phyloP scores from a whole-genome alignment of 306 rosid genomes.

The Fragaria vesca region DNA sequence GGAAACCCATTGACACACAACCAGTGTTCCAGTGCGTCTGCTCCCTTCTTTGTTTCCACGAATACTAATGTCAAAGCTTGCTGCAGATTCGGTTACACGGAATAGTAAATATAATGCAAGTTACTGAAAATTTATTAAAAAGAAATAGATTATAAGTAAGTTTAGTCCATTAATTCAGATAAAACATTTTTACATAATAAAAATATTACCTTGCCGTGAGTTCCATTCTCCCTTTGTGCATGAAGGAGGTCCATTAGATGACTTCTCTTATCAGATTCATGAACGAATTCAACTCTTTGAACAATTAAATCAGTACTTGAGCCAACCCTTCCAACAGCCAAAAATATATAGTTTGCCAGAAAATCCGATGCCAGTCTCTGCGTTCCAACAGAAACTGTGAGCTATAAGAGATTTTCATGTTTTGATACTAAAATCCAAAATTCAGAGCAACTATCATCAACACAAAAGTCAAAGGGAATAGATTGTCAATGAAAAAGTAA shows the following conservation, averaged over 20 bases:
- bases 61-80: constrained; percentile 90
- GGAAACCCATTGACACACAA: constrained; percentile 82
- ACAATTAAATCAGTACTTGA: constrained; percentile 92
- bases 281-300: constrained; percentile 94
- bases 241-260: constrained; percentile 97
- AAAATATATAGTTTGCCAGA: constrained; percentile 76
- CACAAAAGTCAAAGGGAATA: constrained; percentile 1
- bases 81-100: constrained; percentile 42
- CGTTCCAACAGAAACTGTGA: constrained; percentile 27
- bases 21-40: constrained; percentile 92
- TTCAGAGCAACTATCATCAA: background rate
- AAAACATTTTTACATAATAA: background rate
- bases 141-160: background rate
- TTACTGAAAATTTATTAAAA: constrained; percentile 8
- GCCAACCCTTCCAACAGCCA: constrained; percentile 98
- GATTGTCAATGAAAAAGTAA: background rate
- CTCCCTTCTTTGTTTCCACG: constrained; percentile 99
- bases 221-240: constrained; percentile 85
- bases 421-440: constrained; percentile 5
- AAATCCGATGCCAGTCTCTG: constrained; percentile 95
- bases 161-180: background rate
- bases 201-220: constrained; percentile 60
- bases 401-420: constrained; percentile 19
- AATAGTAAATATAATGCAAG: constrained; percentile 17
- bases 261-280: constrained; percentile 89